Base-by-base conservation (phyloP, 352 stramenopile genomes). In the Phytophthora aleatoria region DNA sequence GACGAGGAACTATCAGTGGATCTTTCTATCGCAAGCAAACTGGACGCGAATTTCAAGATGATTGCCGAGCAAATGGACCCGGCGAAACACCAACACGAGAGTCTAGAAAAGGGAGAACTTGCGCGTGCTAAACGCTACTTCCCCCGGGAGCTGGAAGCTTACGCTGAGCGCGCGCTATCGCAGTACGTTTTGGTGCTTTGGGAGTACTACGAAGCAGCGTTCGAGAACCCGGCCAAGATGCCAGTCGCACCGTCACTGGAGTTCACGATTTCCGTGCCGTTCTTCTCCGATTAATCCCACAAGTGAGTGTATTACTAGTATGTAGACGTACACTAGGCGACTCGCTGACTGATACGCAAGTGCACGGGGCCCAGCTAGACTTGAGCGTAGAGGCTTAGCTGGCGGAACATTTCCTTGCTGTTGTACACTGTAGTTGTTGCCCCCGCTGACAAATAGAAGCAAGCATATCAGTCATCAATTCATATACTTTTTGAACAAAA, bases 41-140 rank as follows among this genome's bases (percentile, higher is more conserved):
- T 95, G 24, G 87, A 95, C 59, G 84, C 85, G 31, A 83, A 90
- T 41, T 87, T 95, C 59, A 95, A 94, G 63, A 95, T 95, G 87
- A 71, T 92, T 43, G 83, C 87, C 0, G 87, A 94, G 52, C 87
- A 95, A 56, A 77, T 94, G 54, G 53, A 78, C 42, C 64, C 64
- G 10, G 48, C 24, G 4, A 64, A 62, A 43, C 41, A 67, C 12
- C 56, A 42, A 11, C 44, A 24, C 15, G 24, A 51, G 6, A 49
- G 7, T 28, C 33, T 35, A 0, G 60, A 44, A 48, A 62, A 54
- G 35, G 60, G 44, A 24, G 38, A 52, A 10, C 30, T 27, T 31
- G 49, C 41, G 11, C 30, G 36, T 26, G 36, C 52, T 4, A 77
- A 73, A 33, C 55, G 64, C 11, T 92, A 95, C 51, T 95, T 92